A percentile compares a stretch with the other conserved stretches of the same genome.
These are phyloP conservation scores for Verbascum thapsus DNA, from an alignment of 257 asterid species.

Conservation along the genomic window DNA sequence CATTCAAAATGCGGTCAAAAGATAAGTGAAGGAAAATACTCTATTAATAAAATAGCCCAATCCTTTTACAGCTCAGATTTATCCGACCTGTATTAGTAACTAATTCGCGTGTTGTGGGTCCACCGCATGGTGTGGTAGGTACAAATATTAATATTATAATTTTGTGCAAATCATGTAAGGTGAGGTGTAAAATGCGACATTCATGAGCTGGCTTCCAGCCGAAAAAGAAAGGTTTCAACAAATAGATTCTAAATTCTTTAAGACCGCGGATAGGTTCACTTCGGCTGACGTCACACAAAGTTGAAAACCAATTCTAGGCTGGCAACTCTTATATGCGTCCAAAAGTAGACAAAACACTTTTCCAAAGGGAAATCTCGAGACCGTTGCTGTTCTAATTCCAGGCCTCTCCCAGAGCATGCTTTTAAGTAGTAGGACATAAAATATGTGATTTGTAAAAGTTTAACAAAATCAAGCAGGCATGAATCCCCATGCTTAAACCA, in stretches of 20 bases:
- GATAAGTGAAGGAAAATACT: background rate
- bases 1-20: background rate
- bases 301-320: slow-evolving; percentile 6
- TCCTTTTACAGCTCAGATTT: background rate
- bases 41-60: background rate
- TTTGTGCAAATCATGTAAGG: background rate
- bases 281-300: background rate
- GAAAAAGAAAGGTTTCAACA: background rate
- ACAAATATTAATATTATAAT: background rate
- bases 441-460: background rate
- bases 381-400: background rate
- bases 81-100: slow-evolving; percentile 8
- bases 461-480: background rate
- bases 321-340: background rate
- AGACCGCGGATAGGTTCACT: background rate
- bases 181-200: background rate
- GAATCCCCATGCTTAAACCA: background rate
- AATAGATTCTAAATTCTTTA: background rate
- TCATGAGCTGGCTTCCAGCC: slow-evolving; percentile 13
- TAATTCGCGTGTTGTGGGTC: background rate
- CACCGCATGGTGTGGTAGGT: background rate
- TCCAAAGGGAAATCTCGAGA: background rate
- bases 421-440: too few species aligned
- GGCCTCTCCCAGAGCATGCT: too few species aligned
- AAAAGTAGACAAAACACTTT: background rate